phyloP scores from a whole-genome alignment of 1,284 basidiomycete species.

The Cryptococcus sp. region DNA sequence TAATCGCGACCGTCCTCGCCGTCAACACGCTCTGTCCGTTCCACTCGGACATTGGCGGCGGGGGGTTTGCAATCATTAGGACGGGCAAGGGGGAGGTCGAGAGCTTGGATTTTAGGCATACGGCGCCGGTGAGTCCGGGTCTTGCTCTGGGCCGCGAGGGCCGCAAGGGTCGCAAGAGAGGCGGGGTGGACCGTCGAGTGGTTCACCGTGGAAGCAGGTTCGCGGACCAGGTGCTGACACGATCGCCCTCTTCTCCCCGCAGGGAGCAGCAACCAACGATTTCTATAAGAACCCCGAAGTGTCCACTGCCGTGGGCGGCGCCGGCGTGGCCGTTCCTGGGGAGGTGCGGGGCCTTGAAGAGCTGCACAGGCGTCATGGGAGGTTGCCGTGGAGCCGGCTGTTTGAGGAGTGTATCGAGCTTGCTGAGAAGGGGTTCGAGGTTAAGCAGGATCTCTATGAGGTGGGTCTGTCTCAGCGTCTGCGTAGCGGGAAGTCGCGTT shows the following conservation, averaged over 20 bases:
- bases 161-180: too few species aligned
- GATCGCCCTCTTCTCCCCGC: not conserved
- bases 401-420: constrained; percentile 24
- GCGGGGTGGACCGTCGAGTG: too few species aligned
- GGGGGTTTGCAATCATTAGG: constrained; percentile 35
- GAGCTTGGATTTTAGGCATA: constrained; percentile 30
- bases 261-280: constrained; percentile 19
- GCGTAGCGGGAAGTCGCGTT: not conserved
- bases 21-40: constrained; percentile 55
- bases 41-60: constrained; percentile 50
- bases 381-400: constrained; percentile 25
- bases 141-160: too few species aligned
- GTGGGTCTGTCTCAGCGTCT: constrained; percentile 8
- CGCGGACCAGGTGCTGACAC: not conserved
- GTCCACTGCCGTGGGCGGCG: constrained; percentile 22
- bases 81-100: constrained; percentile 16
- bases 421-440: constrained; percentile 62
- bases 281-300: constrained; percentile 17
- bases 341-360: constrained; percentile 29
- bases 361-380: constrained; percentile 30
- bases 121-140: constrained; percentile 33
- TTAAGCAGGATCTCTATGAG: constrained; percentile 33
- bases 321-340: constrained; percentile 39
- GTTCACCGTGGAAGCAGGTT: too few species aligned
- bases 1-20: constrained; percentile 50